These are phyloP conservation scores for Pythium insidiosum DNA, from an alignment of 352 stramenopile species.

Conservation along the genomic window DNA sequence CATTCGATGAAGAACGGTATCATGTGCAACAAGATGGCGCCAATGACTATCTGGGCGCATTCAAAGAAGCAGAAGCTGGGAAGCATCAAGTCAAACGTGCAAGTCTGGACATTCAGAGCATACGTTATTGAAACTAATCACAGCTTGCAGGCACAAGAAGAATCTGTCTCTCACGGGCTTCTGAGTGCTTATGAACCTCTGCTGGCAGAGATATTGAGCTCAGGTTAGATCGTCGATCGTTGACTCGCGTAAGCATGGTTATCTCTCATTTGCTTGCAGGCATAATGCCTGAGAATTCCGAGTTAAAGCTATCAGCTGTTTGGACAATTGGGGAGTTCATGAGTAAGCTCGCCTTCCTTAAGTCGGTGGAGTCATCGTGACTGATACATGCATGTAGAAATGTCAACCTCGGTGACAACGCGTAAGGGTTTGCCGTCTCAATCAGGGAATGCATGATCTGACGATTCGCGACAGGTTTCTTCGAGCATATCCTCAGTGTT, in stretches of 20 bases:
- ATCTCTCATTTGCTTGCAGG: background rate
- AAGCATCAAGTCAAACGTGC: slow-evolving; percentile 11
- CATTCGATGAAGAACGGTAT: background rate
- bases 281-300: background rate
- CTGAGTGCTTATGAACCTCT: slow-evolving; percentile 16
- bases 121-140: background rate
- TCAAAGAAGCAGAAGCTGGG: slow-evolving; percentile 5
- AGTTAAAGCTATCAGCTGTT: slow-evolving; percentile 5
- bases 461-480: slow-evolving; percentile 5
- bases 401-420: slow-evolving; percentile 7
- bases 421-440: background rate
- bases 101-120: background rate
- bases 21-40: background rate
- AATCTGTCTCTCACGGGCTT: slow-evolving; percentile 11
- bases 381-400: slow-evolving; percentile 3
- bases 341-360: slow-evolving; percentile 5
- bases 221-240: slow-evolving; percentile 1
- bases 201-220: slow-evolving; percentile 5
- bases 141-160: slow-evolving; percentile 12
- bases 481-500: slow-evolving; percentile 1
- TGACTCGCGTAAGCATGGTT: background rate
- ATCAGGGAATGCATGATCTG: background rate
- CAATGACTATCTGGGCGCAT: slow-evolving; percentile 12
- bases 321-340: slow-evolving; percentile 21
- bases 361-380: no score